Base-by-base conservation (phyloP, 768 basidiomycete species). In the Amanita inopinata region DNA sequence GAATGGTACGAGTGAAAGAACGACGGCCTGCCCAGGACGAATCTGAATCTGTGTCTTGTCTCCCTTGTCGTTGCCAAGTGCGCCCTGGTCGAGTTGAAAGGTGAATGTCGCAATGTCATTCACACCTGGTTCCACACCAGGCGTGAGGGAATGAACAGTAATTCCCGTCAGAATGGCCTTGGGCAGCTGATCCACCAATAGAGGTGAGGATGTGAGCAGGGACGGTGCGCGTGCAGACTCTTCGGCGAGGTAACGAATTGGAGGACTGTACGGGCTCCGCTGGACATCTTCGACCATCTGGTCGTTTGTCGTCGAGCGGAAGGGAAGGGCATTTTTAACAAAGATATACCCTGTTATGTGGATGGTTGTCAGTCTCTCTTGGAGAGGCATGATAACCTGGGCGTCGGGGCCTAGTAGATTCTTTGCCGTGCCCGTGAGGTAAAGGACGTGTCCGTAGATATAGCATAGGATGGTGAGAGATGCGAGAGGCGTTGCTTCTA, bases 241-340 rank as follows among this genome's bases (percentile, higher is more conserved):
- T 46, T 73, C 74, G 0, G 70, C 66, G 2, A 82, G 62, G 23
- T 66, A 61, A 19, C 63, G 65, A 34, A 79, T 52, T 1, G 78
- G 76, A 1, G 79, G 78, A 51, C 74, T 78, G 56, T 80, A 79
- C 3, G 78, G 75, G 41, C 75, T 69, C 0, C 47, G 46, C 31
- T 53, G 38, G 12, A 54, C 40, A 4, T 46, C 39, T 23, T 1
- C 48, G 53, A 25, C 25, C n/a, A 37, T 28, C 37, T 46, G 46
- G 45, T 69, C 20, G 51, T 54, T 33, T 56, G 51, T 2, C 52
- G 45, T 1, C 46, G 19, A 57, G 59, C 77, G 68, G 15, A 74
- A 53, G 0, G 79, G 77, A 11, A 80, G 58, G 0, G 76, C 77
- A 40, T 78, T 61, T 18, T 61, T 58, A 9, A 82, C 70, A 37